Evolutionary conservation across 768 basidiomycete species (phyloP), one percentile per base, ranked within the genome.

Genomic region (Russula emetica): DNA sequence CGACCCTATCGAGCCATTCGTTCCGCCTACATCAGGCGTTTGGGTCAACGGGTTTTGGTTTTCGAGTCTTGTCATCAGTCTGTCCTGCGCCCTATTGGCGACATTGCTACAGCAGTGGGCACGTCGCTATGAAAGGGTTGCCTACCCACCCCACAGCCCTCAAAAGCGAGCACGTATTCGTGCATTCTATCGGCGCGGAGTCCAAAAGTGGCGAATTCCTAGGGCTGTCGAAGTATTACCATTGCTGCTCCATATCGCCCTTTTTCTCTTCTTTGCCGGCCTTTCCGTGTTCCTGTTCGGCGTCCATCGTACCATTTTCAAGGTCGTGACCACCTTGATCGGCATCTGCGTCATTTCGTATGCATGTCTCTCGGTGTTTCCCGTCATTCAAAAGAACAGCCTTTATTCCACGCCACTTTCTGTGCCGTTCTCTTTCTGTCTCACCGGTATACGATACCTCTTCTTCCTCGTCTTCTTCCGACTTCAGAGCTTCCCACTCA

Each of bases 21-120:
- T 40, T 7, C 62, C 70, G 0, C 72, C 74, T 18, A 56, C 63
- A 3, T 74, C 75, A 14, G 64, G 76, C 1, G 65, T 78, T 42
- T 77, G 76, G 66, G 66, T 72, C 40, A 82, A 82, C 62, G 68
- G 66, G 0, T 69, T 80, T 6, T 82, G 78, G 78, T 80, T 82
- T 66, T 49, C 67, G 32, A 71, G 71, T 52, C 64, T 74, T 0
- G 52, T 67, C 2, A 70, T 79, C 50, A 81, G 78, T 64, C 72
- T 83, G 16, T 72, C 73, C 4, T 75, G 78, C 52, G 79, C 78
- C 58, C 71, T 82, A n/a, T 64, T 71, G 6, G 79, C 80, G 16
- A 82, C 79, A 13, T 67, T 83, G 9, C 76, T 80, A 26, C 78
- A 83, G 66, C 79, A 81, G 30, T 83, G 82, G 82, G 72, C 78